Evolutionary conservation across 495 filamentous ascomycete species (phyloP), one percentile per base, ranked within the genome.

Genomic region (Penicillium antarcticum): DNA sequence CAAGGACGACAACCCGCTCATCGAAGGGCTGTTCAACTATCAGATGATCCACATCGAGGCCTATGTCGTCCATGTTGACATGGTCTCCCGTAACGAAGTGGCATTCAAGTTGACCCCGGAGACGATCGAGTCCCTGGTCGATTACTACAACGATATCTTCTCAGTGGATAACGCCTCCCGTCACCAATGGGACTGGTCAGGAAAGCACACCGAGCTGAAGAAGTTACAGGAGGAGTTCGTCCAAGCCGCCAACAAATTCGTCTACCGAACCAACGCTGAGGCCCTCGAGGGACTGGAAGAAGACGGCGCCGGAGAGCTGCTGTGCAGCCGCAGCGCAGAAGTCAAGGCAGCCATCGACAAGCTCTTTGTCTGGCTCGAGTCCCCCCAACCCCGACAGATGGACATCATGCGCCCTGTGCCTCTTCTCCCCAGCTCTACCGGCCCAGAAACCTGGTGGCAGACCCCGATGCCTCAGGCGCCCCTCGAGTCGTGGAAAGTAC

Each of bases 71-170:
- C 95, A 97, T 71, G 91, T 99, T 70, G 94, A 99, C 75, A 94
- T 99, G 89, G 94, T 99, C 40, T 86, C 94, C 49, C 85, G 91
- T 68, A 95, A 95, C 65, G 94, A 99, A 72, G 91, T 99, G 52
- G 95, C 92, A 48, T 97, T 91, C 82, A 99, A 99, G 77, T 80
- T 99, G 59, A 96, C 92, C n/a, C 86, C 87, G 35, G 94, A 97
- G 69, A 89, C 94, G 38, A 99, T 99, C 77, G 91, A 96, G 61
- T 70, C 89, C 23, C 82, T 99, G 57, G 87, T 96, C 64, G 91
- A 96, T 65, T 97, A 92, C 70, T 95, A 99, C 80, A 92, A 95
- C 78, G 92, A 97, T 45, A 81, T 99, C 56, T 92, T 94, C 74
- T 96, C 91, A 46, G 83, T 92, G 46, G 89, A 99, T 70, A 82